phyloP scores from a whole-genome alignment of 2,329 filamentous ascomycete genomes.

The Colletotrichum liriopes region DNA sequence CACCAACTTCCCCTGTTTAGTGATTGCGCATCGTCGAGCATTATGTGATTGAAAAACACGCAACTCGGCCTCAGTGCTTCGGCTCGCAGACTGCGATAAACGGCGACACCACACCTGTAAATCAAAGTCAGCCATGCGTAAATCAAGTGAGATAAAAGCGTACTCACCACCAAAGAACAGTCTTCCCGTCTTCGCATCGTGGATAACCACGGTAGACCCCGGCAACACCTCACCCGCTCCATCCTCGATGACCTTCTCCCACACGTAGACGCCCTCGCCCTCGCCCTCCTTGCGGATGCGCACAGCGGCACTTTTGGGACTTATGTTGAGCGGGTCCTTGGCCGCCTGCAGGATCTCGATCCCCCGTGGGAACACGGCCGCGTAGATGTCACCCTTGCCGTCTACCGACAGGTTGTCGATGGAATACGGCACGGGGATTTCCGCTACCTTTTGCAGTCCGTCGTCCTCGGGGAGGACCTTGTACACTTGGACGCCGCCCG shows the following conservation, averaged over 20 bases:
- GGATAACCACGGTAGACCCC: slow-evolving; percentile 47
- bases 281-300: slow-evolving; percentile 44
- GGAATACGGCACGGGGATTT: slow-evolving; percentile 44
- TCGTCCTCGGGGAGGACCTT: slow-evolving; percentile 18
- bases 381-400: slow-evolving; percentile 47
- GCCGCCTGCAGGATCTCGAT: slow-evolving; percentile 39
- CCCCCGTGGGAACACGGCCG: slow-evolving; percentile 45
- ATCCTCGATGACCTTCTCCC: slow-evolving; percentile 50
- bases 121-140: background rate
- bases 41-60: background rate
- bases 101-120: slow-evolving; percentile 44
- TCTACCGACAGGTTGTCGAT: slow-evolving; percentile 50
- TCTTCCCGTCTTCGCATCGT: slow-evolving; percentile 49
- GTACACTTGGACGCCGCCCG: slow-evolving; percentile 46
- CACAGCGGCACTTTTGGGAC: slow-evolving; percentile 43
- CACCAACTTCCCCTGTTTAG: background rate
- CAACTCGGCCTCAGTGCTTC: background rate
- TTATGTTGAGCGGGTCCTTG: slow-evolving; percentile 44
- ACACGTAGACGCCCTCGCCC: slow-evolving; percentile 37
- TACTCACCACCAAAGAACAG: slow-evolving; percentile 49
- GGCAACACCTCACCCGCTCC: slow-evolving; percentile 46
- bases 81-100: slow-evolving; percentile 47
- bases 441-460: slow-evolving; percentile 42
- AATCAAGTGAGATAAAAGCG: background rate
- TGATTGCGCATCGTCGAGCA: background rate